Base-by-base conservation (phyloP, 148 eudicot genomes). In the Amaranthus cruentus region DNA sequence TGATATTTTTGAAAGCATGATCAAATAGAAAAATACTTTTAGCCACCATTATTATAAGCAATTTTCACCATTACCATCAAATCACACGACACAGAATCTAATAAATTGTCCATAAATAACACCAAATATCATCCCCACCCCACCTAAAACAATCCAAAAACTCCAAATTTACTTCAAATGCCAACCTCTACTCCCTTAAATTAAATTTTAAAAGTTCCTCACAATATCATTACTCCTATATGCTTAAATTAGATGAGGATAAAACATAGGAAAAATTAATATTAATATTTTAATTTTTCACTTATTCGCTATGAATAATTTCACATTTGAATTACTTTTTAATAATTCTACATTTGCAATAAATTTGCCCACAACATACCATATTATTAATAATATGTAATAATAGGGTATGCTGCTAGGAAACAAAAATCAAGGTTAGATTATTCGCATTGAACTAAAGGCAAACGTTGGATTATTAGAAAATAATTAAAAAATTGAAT, bases 201-300 rank as follows among this genome's bases (percentile, higher is more conserved):
- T 28, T 49, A 67, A 78, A 68, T 28, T 28, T 28, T 28, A 28
- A 28, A 28, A 28, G 62, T 49, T 55, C 72, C 70, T 15, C 81
- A 21, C 66, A 71, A 66, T 14, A 73, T n/a, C 55, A 48, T 9
- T 68, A 49, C 58, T 10, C 15, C 7, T 7, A 44, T 11, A 4
- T 47, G 74, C 54, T 70, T 11, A 70, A 73, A 48, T 10, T 76
- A 76, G 46, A 38, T 62, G 38, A 53, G 52, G 50, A 68, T 47
- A 66, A 66, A 76, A 71, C 68, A 62, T 68, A 62, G 59, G 18
- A 18, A 18, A 18, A 18, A 18, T 18, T 18, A 18, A 18, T 18
- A 18, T 18, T 18, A 0, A 18, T 18, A 18, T 18, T 18, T 18
- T 18, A 18, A 18, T 0, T 18, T 18, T 18, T 18, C 18, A 81